Percentiles rank a stretch among this genome's conserved stretches.
Conservation (phyloP, 305 asterid genomes). For the Solanum hybrid region DNA sequence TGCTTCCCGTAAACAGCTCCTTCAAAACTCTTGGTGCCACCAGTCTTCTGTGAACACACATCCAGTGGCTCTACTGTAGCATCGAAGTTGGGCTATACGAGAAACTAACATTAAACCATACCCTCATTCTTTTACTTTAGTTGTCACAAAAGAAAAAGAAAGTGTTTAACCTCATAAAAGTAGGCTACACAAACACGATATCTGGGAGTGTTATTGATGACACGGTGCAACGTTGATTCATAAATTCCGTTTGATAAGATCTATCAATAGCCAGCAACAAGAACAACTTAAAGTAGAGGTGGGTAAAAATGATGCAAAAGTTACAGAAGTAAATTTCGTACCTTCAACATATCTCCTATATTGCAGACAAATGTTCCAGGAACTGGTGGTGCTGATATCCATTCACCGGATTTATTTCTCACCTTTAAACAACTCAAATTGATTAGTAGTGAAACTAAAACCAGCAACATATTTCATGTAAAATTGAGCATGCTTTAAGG, state of each 20-base stretch:
- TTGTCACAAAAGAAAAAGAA: not conserved
- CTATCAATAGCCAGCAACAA: conserved; percentile 20
- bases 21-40: conserved; percentile 48
- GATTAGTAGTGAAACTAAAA: not conserved
- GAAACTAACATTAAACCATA: not conserved
- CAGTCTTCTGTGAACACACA: conserved; percentile 43
- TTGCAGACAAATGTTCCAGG: conserved; percentile 86
- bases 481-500: not conserved
- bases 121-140: not conserved
- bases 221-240: conserved; percentile 74
- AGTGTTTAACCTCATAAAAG: conserved; percentile 50
- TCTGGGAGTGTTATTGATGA: conserved; percentile 46
- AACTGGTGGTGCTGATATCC: conserved; percentile 63
- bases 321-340: not conserved
- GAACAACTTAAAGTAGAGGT: not conserved
- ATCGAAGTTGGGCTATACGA: conserved; percentile 58
- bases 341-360: conserved; percentile 93
- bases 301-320: not conserved
- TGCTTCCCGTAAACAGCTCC: conserved; percentile 82
- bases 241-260: conserved; percentile 62
- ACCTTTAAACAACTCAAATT: conserved; percentile 27
- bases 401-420: conserved; percentile 64
- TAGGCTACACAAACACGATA: conserved; percentile 72
- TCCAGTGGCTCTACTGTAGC: conserved; percentile 62
- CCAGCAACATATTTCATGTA: not conserved